Conservation (phyloP, 1,139 yeast genomes). For the Saccharomycopsis hybrid region DNA sequence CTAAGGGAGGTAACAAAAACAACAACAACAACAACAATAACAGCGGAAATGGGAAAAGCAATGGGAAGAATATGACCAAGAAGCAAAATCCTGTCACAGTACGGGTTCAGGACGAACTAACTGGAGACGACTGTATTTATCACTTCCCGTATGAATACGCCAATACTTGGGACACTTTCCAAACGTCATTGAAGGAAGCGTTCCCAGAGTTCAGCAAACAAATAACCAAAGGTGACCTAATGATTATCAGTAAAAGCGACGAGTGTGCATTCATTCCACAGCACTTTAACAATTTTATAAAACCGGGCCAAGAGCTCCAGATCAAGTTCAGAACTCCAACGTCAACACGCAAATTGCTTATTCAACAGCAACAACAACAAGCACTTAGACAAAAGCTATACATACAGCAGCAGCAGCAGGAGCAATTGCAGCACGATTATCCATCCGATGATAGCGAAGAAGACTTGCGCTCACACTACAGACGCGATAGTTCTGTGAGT, state of each 20-base stretch:
- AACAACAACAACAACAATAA: no score
- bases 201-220: constrained; percentile 11
- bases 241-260: constrained; percentile 13
- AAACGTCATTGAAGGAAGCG: constrained; percentile 16
- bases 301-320: constrained; percentile 12
- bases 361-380: no score
- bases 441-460: not conserved
- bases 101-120: constrained; percentile 3
- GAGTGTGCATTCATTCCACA: constrained; percentile 17
- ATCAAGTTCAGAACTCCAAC: constrained; percentile 2
- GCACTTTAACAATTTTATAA: constrained; percentile 14
- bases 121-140: constrained; percentile 1
- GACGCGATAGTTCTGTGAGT: no score
- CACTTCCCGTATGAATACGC: constrained; percentile 18
- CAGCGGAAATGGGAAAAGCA: not conserved
- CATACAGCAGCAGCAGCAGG: not conserved
- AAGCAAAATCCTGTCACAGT: constrained; percentile 14
- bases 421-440: not conserved
- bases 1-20: constrained; percentile 2
- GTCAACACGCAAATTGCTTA: not conserved
- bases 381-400: no score
- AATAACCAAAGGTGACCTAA: constrained; percentile 9
- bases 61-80: not conserved
- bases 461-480: no score
- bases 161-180: constrained; percentile 13